Percentiles rank a stretch among this genome's conserved stretches.
phyloP scores from a whole-genome alignment of 2,329 filamentous ascomycete species.

The Chalara sp. region DNA sequence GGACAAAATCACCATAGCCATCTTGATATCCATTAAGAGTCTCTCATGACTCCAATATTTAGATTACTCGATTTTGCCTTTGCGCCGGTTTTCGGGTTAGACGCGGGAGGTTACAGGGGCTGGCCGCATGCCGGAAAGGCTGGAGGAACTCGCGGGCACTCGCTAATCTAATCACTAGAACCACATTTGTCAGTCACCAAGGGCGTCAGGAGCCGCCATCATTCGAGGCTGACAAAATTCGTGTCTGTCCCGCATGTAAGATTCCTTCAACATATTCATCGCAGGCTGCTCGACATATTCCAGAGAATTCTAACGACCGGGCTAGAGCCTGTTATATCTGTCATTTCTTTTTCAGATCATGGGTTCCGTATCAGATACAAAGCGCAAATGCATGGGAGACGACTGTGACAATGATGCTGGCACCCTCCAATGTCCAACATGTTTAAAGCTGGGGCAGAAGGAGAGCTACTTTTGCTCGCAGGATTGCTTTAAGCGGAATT shows the following conservation, averaged over 20 bases:
- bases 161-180: too few species aligned
- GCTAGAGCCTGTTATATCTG: neutral
- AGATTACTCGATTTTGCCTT: too few species aligned
- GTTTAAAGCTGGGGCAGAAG: constrained; percentile 78
- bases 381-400: constrained; percentile 69
- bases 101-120: too few species aligned
- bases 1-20: too few species aligned
- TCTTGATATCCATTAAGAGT: too few species aligned
- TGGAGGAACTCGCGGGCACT: too few species aligned
- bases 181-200: too few species aligned
- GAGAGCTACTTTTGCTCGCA: constrained; percentile 97
- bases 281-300: neutral
- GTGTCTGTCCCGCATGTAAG: constrained; percentile 7
- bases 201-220: too few species aligned
- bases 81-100: too few species aligned
- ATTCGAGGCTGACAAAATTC: constrained; percentile 16
- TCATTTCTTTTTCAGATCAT: constrained; percentile 4
- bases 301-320: neutral
- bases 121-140: too few species aligned
- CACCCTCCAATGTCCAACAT: constrained; percentile 87
- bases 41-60: too few species aligned
- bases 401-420: constrained; percentile 86
- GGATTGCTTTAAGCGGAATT: constrained; percentile 98
- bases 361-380: constrained; percentile 38
- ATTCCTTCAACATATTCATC: neutral